Percentiles rank a stretch among this genome's conserved stretches.
phyloP scores from a whole-genome alignment of 1,284 basidiomycete species.

The Rhodotorula sp. region DNA sequence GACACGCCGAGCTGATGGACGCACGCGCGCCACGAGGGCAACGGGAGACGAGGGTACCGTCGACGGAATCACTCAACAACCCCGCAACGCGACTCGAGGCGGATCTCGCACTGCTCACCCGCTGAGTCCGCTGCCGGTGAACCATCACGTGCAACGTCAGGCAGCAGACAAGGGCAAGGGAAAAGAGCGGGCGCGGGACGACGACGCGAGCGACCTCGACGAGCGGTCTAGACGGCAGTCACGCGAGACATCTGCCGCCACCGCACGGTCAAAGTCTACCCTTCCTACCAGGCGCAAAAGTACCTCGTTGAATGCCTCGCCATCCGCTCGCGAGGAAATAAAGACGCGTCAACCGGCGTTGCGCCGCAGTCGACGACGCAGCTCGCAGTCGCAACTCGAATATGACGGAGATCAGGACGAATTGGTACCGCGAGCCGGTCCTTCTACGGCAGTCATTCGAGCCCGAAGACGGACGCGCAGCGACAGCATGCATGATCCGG shows the following conservation, averaged over 20 bases:
- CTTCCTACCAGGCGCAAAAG: slow-evolving; percentile 2
- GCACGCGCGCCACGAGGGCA: not conserved
- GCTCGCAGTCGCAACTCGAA: not conserved
- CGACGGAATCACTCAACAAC: slow-evolving; percentile 19
- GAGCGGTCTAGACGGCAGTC: not conserved
- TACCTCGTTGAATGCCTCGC: not conserved
- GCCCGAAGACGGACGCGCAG: not conserved
- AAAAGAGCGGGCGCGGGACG: slow-evolving; percentile 17
- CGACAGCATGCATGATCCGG: not conserved
- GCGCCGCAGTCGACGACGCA: not conserved
- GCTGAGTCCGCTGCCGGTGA: slow-evolving; percentile 24
- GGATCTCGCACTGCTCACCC: not conserved
- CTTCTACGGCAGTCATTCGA: not conserved
- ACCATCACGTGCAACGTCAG: slow-evolving; percentile 2
- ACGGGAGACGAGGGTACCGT: not conserved
- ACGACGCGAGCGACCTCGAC: not conserved
- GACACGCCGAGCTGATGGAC: too few relatives aligned
- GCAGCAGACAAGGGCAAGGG: not conserved
- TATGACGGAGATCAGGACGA: slow-evolving; percentile 6
- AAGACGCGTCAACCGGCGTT: not conserved
- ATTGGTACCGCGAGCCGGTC: not conserved
- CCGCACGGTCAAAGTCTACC: not conserved
- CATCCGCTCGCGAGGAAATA: not conserved
- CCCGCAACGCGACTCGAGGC: not conserved
- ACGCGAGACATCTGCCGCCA: not conserved